Conservation (phyloP, 495 filamentous ascomycete genomes). For the Lepidopterella palustris region DNA sequence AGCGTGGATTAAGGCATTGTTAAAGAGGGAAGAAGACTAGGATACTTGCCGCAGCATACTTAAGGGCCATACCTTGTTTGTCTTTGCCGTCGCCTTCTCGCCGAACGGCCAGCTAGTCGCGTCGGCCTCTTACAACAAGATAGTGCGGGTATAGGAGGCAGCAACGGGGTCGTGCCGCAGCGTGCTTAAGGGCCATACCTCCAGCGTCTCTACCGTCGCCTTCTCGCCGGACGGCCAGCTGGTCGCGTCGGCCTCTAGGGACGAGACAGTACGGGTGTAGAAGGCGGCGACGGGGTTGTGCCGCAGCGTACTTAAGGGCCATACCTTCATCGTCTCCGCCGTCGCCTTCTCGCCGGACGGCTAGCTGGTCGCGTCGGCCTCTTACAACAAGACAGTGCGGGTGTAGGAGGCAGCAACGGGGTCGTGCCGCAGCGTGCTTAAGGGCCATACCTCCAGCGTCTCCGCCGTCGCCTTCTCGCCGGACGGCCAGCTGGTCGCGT, state of each 20-base stretch:
- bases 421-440: no score
- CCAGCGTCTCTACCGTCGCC: not conserved
- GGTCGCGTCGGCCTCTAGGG: conserved; percentile 2
- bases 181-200: not conserved
- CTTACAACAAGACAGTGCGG: no score
- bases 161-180: not conserved
- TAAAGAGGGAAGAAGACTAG: conserved; percentile 6
- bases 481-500: conserved; percentile 1
- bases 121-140: conserved; percentile 2
- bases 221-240: no score
- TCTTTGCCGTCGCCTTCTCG: conserved; percentile 7
- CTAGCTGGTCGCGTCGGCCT: not conserved
- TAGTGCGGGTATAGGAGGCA: not conserved
- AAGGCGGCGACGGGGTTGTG: not conserved
- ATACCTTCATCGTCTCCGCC: not conserved
- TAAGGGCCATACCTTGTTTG: conserved; percentile 3
- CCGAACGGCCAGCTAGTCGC: conserved; percentile 5
- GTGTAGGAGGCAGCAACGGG: no score
- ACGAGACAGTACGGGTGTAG: conserved; percentile 1
- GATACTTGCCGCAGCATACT: conserved; percentile 1
- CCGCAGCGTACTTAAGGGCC: not conserved
- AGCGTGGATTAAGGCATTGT: conserved; percentile 2
- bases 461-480: conserved; percentile 4
- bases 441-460: no score
- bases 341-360: not conserved